These are phyloP conservation scores for Tolypocladium paradoxum DNA, from an alignment of 2,329 filamentous ascomycete species.

Conservation along the genomic window DNA sequence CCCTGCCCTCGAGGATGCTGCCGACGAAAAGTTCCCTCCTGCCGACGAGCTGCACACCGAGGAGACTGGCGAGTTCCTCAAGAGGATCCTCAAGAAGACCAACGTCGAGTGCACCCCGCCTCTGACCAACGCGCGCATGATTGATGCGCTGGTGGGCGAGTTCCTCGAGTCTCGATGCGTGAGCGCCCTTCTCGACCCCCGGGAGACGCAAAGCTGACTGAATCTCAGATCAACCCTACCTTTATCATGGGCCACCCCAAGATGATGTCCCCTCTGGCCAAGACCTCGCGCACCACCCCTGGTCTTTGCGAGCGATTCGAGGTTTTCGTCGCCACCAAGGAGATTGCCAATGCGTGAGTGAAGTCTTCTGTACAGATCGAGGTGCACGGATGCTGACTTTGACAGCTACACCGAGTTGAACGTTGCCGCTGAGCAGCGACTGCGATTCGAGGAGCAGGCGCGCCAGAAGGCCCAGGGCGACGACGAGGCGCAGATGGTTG, in stretches of 20 bases:
- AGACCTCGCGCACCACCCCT: conserved; percentile 72
- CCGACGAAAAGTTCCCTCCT: conserved; percentile 87
- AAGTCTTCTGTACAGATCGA: too few relatives aligned
- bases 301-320: conserved; percentile 96
- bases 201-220: background rate
- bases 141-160: conserved; percentile 88
- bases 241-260: conserved; percentile 50
- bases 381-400: background rate
- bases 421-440: conserved; percentile 87
- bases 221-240: conserved; percentile 58
- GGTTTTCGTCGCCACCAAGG: conserved; percentile 68
- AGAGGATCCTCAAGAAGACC: conserved; percentile 74
- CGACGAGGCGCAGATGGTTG: conserved; percentile 89
- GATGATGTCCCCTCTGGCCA: conserved; percentile 83
- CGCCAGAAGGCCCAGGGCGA: conserved; percentile 93
- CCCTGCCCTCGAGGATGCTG: conserved; percentile 66
- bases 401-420: conserved; percentile 73
- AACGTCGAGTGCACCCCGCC: conserved; percentile 84
- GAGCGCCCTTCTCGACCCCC: conserved; percentile 5
- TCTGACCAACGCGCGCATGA: conserved; percentile 87
- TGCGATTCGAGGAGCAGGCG: conserved; percentile 82
- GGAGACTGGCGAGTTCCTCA: conserved; percentile 83
- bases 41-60: conserved; percentile 80
- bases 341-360: conserved; percentile 73
- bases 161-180: conserved; percentile 86